Conservation (phyloP, 768 basidiomycete genomes). For the Calvatia gigantea region DNA sequence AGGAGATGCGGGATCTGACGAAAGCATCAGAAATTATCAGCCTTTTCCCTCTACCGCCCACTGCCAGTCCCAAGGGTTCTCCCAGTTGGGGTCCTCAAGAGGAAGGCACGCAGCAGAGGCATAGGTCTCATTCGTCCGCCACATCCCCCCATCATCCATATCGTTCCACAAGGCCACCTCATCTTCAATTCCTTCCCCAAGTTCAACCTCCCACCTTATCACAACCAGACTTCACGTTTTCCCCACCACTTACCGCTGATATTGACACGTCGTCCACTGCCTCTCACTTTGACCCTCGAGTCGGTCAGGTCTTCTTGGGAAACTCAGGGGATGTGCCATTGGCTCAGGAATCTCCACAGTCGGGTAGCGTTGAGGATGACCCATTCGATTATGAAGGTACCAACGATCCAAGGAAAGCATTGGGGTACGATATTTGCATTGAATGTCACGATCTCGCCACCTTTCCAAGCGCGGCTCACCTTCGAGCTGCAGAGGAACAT, state of each 20-base stretch:
- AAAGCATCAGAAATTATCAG: constrained; percentile 75
- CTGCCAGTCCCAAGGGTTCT: neutral
- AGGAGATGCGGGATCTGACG: constrained; percentile 88
- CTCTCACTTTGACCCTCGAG: constrained; percentile 48
- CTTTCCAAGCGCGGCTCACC: constrained; percentile 62
- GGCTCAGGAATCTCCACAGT: constrained; percentile 20
- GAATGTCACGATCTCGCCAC: constrained; percentile 84
- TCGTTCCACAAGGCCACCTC: constrained; percentile 8
- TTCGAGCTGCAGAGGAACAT: constrained; percentile 77
- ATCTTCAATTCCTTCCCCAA: constrained; percentile 15
- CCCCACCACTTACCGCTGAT: constrained; percentile 9
- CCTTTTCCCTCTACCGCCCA: constrained; percentile 25
- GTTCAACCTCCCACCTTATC: constrained; percentile 6
- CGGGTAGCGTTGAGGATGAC: constrained; percentile 24
- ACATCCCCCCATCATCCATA: constrained; percentile 7
- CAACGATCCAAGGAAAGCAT: constrained; percentile 45
- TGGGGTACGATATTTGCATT: constrained; percentile 82
- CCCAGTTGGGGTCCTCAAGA: neutral
- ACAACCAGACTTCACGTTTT: constrained; percentile 6
- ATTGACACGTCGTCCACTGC: constrained; percentile 30
- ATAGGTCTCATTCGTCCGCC: constrained; percentile 5
- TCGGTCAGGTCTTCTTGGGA: constrained; percentile 76
- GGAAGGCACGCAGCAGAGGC: constrained; percentile 3
- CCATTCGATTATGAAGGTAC: constrained; percentile 39
- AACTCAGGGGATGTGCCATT: constrained; percentile 81